Percentiles rank a stretch among this genome's conserved stretches.
phyloP scores from a whole-genome alignment of 768 basidiomycete species.

The Tremella mesenterica region DNA sequence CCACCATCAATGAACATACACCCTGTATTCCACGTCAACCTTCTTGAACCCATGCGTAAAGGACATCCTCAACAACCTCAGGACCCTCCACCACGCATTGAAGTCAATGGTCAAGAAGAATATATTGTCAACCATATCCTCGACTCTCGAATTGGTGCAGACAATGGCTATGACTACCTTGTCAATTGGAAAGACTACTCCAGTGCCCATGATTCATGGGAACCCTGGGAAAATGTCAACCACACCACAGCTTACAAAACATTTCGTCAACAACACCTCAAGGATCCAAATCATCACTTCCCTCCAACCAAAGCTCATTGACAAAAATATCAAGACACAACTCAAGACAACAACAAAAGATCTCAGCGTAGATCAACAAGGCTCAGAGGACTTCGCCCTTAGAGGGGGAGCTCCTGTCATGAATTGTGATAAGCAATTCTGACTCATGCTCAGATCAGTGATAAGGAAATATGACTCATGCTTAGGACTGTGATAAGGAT shows the following conservation, averaged over 20 bases:
- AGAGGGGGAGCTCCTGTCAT: too few relatives aligned
- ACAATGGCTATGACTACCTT: not conserved
- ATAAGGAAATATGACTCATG: too few relatives aligned
- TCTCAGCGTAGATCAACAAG: not conserved
- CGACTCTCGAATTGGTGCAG: not conserved
- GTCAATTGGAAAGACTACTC: not conserved
- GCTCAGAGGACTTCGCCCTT: too few relatives aligned
- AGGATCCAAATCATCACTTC: not conserved
- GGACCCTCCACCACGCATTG: not conserved
- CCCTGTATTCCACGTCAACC: not conserved
- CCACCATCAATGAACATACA: not conserved
- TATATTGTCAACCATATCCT: not conserved
- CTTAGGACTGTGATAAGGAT: too few relatives aligned
- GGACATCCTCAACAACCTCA: not conserved
- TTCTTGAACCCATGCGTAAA: not conserved
- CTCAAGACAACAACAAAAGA: too few relatives aligned
- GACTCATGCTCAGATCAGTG: too few relatives aligned
- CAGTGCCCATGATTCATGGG: not conserved
- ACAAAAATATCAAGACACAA: too few relatives aligned
- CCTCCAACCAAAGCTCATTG: too few relatives aligned
- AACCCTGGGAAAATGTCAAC: not conserved
- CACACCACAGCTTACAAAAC: constrained; percentile 1
- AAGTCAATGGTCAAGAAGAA: not conserved
- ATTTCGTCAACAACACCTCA: not conserved
- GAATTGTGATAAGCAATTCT: too few relatives aligned